Conservation (phyloP, 2,329 filamentous ascomycete genomes). For the Bipolaris zeicola region DNA sequence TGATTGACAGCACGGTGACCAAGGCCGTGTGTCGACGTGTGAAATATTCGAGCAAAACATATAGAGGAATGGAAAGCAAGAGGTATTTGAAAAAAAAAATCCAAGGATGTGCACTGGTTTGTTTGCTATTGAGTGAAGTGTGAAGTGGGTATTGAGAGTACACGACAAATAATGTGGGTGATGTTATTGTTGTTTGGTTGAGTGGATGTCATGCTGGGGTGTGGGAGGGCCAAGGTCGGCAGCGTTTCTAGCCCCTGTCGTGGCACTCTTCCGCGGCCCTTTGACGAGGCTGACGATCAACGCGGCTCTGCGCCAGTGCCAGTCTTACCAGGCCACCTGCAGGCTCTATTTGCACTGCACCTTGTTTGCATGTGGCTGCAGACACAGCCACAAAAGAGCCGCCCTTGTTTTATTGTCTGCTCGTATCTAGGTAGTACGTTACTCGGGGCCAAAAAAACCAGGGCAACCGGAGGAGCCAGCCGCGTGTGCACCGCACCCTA, state of each 20-base stretch:
- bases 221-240: background rate
- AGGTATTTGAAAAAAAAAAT: slow-evolving; percentile 4
- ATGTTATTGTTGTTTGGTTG: background rate
- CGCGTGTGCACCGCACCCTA: background rate
- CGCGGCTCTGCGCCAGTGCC: slow-evolving; percentile 3
- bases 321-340: background rate
- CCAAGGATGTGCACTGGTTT: background rate
- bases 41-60: slow-evolving; percentile 17
- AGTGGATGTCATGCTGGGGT: background rate
- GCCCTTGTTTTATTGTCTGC: background rate
- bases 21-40: slow-evolving; percentile 3
- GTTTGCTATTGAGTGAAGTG: background rate
- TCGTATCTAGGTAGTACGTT: background rate
- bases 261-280: background rate
- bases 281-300: slow-evolving; percentile 5
- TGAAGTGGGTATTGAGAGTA: background rate
- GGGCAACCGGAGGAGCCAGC: background rate
- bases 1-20: slow-evolving; percentile 1
- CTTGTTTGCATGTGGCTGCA: background rate
- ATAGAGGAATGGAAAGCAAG: slow-evolving; percentile 22
- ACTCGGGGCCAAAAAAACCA: too few species aligned
- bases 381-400: slow-evolving; percentile 5
- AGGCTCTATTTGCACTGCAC: background rate
- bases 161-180: background rate
- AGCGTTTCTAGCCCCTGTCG: slow-evolving; percentile 1